Evolutionary conservation across 2,329 filamentous ascomycete genomes (phyloP).

Genomic region (Epichloe festucae): DNA sequence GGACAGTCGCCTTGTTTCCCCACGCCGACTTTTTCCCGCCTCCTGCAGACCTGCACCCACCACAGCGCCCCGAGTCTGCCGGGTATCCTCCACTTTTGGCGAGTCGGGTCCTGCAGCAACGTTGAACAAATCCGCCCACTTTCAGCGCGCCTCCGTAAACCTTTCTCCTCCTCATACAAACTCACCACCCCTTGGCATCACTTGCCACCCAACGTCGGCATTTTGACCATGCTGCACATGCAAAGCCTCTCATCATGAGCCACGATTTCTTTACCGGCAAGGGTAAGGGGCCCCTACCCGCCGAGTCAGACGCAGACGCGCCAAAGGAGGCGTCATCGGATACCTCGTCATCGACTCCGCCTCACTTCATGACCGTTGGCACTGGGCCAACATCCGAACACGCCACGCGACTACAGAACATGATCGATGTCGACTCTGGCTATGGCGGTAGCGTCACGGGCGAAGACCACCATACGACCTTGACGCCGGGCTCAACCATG

Average conservation of each 20-base stretch:
- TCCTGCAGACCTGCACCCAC: not conserved
- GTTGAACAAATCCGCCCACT: not conserved
- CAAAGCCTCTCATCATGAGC: constrained; percentile 36
- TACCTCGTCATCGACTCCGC: constrained; percentile 23
- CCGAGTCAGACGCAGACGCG: constrained; percentile 18
- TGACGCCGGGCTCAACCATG: constrained; percentile 1
- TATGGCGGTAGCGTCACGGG: constrained; percentile 72
- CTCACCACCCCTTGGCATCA: not conserved
- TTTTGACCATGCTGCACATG: constrained; percentile 23
- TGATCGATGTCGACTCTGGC: constrained; percentile 80
- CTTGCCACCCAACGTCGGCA: not conserved
- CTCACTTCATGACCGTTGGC: constrained; percentile 80
- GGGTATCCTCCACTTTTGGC: not conserved
- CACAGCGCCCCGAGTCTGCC: not conserved
- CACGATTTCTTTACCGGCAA: constrained; percentile 45
- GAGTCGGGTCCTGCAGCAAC: not conserved
- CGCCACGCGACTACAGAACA: constrained; percentile 64
- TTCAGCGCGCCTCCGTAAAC: not conserved
- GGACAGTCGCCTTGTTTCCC: not conserved
- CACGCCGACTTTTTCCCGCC: constrained; percentile 1
- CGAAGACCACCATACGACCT: constrained; percentile 35
- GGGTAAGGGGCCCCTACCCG: constrained; percentile 32
- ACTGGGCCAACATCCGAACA: constrained; percentile 69
- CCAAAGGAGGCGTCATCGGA: constrained; percentile 12
- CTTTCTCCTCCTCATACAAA: not conserved